phyloP scores from a whole-genome alignment of 1,284 basidiomycete species.

The Irpex sp. region DNA sequence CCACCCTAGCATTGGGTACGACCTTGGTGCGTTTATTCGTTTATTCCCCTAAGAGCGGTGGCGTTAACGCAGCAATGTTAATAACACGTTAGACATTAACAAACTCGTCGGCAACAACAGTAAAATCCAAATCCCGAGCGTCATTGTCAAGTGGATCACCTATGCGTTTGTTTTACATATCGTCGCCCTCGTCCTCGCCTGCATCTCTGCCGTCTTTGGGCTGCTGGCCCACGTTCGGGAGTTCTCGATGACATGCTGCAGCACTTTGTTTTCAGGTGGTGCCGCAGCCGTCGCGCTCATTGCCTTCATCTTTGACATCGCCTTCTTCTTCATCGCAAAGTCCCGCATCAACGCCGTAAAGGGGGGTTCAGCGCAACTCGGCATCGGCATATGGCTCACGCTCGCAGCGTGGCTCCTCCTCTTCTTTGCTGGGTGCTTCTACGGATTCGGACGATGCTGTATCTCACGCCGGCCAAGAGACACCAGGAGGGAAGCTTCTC shows the following conservation, averaged over 20 bases:
- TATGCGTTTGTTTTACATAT: slow-evolving; percentile 88
- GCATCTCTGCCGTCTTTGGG: slow-evolving; percentile 72
- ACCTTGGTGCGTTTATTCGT: slow-evolving; percentile 44
- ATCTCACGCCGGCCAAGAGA: slow-evolving; percentile 51
- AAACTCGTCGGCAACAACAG: slow-evolving; percentile 66
- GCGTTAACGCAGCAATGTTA: slow-evolving; percentile 6
- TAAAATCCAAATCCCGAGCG: slow-evolving; percentile 66
- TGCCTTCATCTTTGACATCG: slow-evolving; percentile 85
- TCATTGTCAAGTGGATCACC: slow-evolving; percentile 86
- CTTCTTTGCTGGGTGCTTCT: slow-evolving; percentile 86
- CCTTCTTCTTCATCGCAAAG: slow-evolving; percentile 82
- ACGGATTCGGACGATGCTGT: slow-evolving; percentile 77
- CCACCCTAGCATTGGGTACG: slow-evolving; percentile 69
- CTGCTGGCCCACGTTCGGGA: slow-evolving; percentile 83
- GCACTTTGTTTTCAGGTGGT: slow-evolving; percentile 77
- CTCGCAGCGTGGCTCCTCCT: slow-evolving; percentile 80
- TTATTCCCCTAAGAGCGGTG: neutral
- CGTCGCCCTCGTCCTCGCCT: slow-evolving; percentile 72
- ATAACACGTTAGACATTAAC: slow-evolving; percentile 63
- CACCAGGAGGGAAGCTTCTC: slow-evolving; percentile 27
- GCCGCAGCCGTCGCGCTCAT: slow-evolving; percentile 70
- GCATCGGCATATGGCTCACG: slow-evolving; percentile 82
- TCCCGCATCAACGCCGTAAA: slow-evolving; percentile 66
- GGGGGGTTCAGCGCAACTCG: slow-evolving; percentile 71
- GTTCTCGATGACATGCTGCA: slow-evolving; percentile 82